Percentiles rank a stretch among this genome's conserved stretches.
Evolutionary conservation across 2,329 filamentous ascomycete species (phyloP).

Genomic region (Westerdykella ornata): DNA sequence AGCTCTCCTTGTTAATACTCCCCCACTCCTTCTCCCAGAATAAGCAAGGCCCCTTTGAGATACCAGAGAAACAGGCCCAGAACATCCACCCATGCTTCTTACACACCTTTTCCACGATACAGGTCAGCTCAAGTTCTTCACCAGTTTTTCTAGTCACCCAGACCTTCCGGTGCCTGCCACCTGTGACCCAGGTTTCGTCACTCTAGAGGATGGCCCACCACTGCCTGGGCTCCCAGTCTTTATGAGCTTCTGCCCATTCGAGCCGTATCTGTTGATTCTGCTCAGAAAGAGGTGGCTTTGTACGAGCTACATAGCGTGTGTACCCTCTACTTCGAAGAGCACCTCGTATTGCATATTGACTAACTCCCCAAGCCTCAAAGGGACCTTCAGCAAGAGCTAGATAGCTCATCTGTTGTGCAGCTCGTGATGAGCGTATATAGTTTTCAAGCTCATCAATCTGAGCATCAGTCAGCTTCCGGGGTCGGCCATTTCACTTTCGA

Average conservation of each 20-base stretch:
- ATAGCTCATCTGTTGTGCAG: constrained; percentile 2
- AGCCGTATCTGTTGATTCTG: neutral
- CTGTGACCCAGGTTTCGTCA: constrained; percentile 6
- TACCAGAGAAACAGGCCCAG: no score
- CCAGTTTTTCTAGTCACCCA: constrained; percentile 3
- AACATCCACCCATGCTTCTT: no score
- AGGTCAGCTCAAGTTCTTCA: constrained; percentile 5
- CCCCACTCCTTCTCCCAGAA: no score
- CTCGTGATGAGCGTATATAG: constrained; percentile 1
- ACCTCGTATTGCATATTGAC: constrained; percentile 1
- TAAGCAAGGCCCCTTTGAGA: no score
- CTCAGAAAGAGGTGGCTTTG: constrained; percentile 4
- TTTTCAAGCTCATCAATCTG: constrained; percentile 5
- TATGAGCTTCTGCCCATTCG: constrained; percentile 3
- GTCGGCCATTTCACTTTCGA: constrained; percentile 1
- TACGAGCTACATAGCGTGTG: constrained; percentile 1
- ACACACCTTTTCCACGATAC: no score
- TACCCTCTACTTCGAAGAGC: constrained; percentile 4
- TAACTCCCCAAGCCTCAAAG: constrained; percentile 1
- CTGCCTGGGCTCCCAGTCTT: constrained; percentile 2
- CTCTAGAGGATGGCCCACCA: constrained; percentile 4
- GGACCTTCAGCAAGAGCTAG: neutral
- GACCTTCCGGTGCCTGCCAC: constrained; percentile 2
- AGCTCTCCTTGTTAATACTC: no score
- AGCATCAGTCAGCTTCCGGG: neutral